Conservation (phyloP, 148 eudicot genomes). For the Rhododendron molle region DNA sequence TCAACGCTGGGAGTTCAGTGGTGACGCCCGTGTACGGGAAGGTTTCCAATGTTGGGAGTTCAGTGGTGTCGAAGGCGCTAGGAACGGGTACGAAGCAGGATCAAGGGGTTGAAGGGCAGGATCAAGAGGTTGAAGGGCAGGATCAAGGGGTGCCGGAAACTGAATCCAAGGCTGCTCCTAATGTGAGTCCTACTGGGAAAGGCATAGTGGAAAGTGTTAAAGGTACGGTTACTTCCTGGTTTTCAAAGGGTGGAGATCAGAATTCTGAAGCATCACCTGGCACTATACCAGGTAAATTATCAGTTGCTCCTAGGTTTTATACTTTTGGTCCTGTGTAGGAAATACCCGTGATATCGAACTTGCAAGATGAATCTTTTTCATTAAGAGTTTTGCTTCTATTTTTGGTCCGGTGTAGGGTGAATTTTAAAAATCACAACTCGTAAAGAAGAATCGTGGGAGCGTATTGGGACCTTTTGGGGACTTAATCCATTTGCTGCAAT, state of each 20-base stretch:
- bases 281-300: background rate
- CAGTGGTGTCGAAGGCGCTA: slow-evolving; percentile 21
- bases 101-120: slow-evolving; percentile 10
- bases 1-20: slow-evolving; percentile 4
- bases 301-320: background rate
- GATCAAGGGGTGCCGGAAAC: slow-evolving; percentile 15
- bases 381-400: too few species aligned
- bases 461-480: too few species aligned
- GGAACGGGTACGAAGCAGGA: slow-evolving; percentile 12
- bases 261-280: slow-evolving; percentile 6
- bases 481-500: too few species aligned
- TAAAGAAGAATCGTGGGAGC: too few species aligned
- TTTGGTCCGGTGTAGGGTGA: too few species aligned
- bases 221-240: slow-evolving; percentile 30
- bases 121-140: slow-evolving; percentile 49
- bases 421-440: too few species aligned
- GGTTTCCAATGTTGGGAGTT: background rate
- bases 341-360: too few species aligned
- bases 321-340: too few species aligned
- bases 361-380: too few species aligned
- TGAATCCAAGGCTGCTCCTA: slow-evolving; percentile 14
- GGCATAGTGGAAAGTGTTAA: slow-evolving; percentile 43
- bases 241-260: slow-evolving; percentile 31
- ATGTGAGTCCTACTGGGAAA: slow-evolving; percentile 3
- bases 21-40: background rate